Evolutionary conservation across 2,329 filamentous ascomycete species (phyloP).

Genomic region (Cladorrhinum sp.): DNA sequence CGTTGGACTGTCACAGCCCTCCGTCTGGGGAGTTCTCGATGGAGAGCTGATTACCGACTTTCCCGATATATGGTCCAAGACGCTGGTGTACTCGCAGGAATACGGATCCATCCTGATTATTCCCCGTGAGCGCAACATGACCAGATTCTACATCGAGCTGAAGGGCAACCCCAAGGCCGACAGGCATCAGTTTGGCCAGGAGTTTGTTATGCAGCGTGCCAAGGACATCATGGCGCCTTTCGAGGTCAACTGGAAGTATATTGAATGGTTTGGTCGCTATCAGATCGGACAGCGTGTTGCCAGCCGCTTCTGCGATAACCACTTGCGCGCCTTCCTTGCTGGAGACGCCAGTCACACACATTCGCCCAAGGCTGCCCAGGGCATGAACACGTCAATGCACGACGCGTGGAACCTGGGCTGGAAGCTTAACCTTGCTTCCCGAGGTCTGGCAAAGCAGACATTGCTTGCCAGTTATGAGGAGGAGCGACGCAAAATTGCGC

Average conservation of each 20-base stretch:
- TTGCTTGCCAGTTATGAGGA: constrained; percentile 60
- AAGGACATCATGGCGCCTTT: constrained; percentile 59
- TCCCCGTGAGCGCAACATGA: constrained; percentile 70
- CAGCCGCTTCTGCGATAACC: constrained; percentile 62
- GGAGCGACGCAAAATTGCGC: constrained; percentile 60
- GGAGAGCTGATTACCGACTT: constrained; percentile 69
- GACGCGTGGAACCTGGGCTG: constrained; percentile 61
- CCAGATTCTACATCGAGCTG: constrained; percentile 59
- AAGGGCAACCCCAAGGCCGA: constrained; percentile 45
- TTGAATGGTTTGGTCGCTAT: constrained; percentile 71
- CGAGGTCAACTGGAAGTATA: constrained; percentile 54
- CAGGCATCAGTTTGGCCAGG: constrained; percentile 48
- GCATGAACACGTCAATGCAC: constrained; percentile 60
- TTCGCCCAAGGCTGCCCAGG: constrained; percentile 69
- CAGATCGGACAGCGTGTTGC: constrained; percentile 69
- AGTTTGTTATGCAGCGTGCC: constrained; percentile 68
- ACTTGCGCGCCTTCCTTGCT: constrained; percentile 62
- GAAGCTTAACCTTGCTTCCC: constrained; percentile 51
- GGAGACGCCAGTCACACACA: constrained; percentile 72
- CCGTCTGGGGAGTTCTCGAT: constrained; percentile 69
- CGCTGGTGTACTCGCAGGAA: constrained; percentile 63
- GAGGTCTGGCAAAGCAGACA: constrained; percentile 51
- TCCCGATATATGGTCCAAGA: constrained; percentile 73
- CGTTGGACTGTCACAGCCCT: constrained; percentile 51
- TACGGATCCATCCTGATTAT: constrained; percentile 71